Conservation (phyloP, 345 rosid species). For the Leavenworthia alabamica region DNA sequence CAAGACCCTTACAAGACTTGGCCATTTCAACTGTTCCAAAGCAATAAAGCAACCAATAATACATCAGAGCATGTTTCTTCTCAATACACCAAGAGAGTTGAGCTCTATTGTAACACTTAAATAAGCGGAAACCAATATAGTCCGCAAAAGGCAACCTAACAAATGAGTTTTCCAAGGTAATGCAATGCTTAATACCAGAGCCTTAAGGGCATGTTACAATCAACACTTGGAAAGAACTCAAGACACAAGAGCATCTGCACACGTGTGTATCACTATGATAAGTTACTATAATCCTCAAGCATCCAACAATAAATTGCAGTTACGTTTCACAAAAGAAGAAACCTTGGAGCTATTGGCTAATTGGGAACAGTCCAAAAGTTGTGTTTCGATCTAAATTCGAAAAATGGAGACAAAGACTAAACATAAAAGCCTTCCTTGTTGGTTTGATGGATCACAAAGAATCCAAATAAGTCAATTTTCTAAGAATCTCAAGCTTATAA, state of each 20-base stretch:
- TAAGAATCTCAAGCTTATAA: neutral
- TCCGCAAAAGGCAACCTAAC: neutral
- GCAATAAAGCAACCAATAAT: neutral
- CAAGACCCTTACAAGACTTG: constrained; percentile 95
- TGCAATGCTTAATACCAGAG: neutral
- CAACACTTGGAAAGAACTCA: neutral
- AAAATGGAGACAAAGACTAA: neutral
- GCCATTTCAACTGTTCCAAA: constrained; percentile 43
- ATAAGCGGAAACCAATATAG: no score
- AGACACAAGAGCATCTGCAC: neutral
- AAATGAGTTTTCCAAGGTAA: neutral
- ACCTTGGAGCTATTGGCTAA: neutral
- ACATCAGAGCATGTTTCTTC: neutral
- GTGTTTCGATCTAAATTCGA: neutral
- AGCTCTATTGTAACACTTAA: no score
- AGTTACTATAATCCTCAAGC: neutral
- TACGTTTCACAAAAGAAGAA: neutral
- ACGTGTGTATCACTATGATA: neutral
- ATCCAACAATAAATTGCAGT: neutral
- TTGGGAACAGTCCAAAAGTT: neutral
- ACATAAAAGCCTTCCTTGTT: neutral
- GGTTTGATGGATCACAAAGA: neutral
- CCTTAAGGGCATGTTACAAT: neutral
- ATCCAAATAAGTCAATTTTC: neutral
- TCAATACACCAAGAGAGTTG: no score